Base-by-base conservation (phyloP, 306 rosid species). In the Cucurbita ficifolia region DNA sequence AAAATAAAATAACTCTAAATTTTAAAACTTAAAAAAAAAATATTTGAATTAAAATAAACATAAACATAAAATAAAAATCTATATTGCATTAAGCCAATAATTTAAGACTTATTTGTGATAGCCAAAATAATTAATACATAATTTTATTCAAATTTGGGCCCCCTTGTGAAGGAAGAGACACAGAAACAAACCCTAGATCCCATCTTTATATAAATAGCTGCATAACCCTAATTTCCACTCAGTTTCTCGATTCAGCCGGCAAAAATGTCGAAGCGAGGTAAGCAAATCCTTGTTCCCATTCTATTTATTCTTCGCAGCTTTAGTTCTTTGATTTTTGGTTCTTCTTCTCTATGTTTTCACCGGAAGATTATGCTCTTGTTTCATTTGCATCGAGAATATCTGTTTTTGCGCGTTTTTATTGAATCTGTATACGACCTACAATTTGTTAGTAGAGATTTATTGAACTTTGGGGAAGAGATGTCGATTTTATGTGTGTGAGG, bases 201-300 rank as follows among this genome's bases (percentile, higher is more conserved):
- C 17, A 10, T 22, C 62, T 57, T 39, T 73, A 60, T 82, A 86
- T 67, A 33, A 38, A 4, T 3, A 4, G 14, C 22, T 24, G 19
- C 67, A 70, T 84, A 76, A 78, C 88, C 85, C 68, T 56, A 2
- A 0, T 48, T 33, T 0, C 29, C n/a, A 36, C 29, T 22, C 8
- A 43, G 40, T 73, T 67, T 76, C 72, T 33, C 45, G 24, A 14
- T 50, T 52, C 52, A 35, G 82, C 84, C 21, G 83, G 70, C 50
- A 14, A 76, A 74, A 42, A 87, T 83, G 87, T 87, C 88, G 82
- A 91, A 82, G 89, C 83, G 86, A 80, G 89, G 92, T 88, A 8
- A 60, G 86, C 21, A 12, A 46, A 7, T 16, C 7, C 52, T 46
- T 2, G 1, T 12, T 0, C 62, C 19, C 8, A 49, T 48, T 5